phyloP scores from a whole-genome alignment of 768 basidiomycete species.

The Boletus sp. region DNA sequence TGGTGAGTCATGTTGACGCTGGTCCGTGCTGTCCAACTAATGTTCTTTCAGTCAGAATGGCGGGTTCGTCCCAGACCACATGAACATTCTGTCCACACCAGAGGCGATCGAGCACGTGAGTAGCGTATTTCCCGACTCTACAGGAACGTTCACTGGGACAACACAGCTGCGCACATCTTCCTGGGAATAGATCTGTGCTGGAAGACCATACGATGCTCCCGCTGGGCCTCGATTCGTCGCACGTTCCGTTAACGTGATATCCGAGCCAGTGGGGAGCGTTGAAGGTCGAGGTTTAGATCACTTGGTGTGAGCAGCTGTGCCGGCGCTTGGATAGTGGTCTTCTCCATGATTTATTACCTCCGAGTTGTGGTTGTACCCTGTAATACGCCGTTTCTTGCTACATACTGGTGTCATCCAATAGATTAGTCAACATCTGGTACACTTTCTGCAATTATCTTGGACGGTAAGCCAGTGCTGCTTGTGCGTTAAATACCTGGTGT shows the following conservation, averaged over 20 bases:
- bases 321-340: too few relatives aligned
- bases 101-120: slow-evolving; percentile 62
- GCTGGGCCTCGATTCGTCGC: slow-evolving; percentile 46
- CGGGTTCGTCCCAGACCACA: slow-evolving; percentile 62
- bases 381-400: too few relatives aligned
- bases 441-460: too few relatives aligned
- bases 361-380: too few relatives aligned
- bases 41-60: slow-evolving; percentile 40
- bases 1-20: slow-evolving; percentile 43
- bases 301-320: too few relatives aligned
- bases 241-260: slow-evolving; percentile 18
- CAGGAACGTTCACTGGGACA: background rate
- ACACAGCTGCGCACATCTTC: slow-evolving; percentile 50
- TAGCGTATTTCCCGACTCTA: background rate
- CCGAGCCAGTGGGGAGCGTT: background rate
- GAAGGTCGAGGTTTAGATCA: too few relatives aligned
- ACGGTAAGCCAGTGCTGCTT: too few relatives aligned
- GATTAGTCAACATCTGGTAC: too few relatives aligned
- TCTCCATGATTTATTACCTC: too few relatives aligned
- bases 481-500: too few relatives aligned
- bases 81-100: slow-evolving; percentile 63
- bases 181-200: slow-evolving; percentile 50
- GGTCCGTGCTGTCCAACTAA: background rate
- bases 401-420: too few relatives aligned
- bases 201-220: slow-evolving; percentile 56